Conservation (phyloP, 257 asterid species). For the Nicotiana tabacum region DNA sequence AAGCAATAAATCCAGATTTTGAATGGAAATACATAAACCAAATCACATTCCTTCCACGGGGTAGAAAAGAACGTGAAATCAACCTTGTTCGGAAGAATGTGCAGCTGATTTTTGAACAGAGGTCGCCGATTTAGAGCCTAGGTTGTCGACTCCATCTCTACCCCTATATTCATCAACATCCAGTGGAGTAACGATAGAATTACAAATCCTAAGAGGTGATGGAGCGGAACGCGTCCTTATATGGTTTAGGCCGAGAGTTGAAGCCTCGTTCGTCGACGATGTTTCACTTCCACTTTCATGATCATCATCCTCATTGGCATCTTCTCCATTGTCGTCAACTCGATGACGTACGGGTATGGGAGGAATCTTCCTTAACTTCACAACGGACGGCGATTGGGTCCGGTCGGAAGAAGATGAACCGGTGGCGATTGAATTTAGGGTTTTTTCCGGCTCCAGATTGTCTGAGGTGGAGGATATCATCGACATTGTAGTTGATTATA, state of each 20-base stretch:
- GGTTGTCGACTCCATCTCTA: slow-evolving; percentile 24
- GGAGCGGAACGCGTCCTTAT: slow-evolving; percentile 65
- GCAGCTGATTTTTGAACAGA: slow-evolving; percentile 29
- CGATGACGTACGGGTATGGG: slow-evolving; percentile 46
- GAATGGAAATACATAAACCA: background rate
- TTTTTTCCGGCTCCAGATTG: slow-evolving; percentile 27
- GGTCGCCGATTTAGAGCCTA: slow-evolving; percentile 10
- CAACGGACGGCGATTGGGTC: slow-evolving; percentile 24
- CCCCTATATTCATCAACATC: slow-evolving; percentile 17
- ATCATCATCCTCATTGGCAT: slow-evolving; percentile 17
- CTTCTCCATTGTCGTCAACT: slow-evolving; percentile 9
- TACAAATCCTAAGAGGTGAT: slow-evolving; percentile 36
- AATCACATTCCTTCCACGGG: background rate
- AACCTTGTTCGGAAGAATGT: slow-evolving; percentile 44
- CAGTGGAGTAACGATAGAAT: slow-evolving; percentile 25
- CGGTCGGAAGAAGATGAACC: slow-evolving; percentile 18
- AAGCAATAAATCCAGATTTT: background rate
- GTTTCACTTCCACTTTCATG: slow-evolving; percentile 15
- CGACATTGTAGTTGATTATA: slow-evolving; percentile 31
- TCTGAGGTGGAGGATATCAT: slow-evolving; percentile 19
- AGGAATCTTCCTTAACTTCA: slow-evolving; percentile 56
- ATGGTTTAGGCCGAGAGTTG: slow-evolving; percentile 61
- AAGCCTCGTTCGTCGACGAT: slow-evolving; percentile 42
- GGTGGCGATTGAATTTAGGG: slow-evolving; percentile 16
- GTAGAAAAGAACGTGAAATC: background rate